Percentiles rank a stretch among this genome's conserved stretches.
phyloP scores from a whole-genome alignment of 2,329 filamentous ascomycete species.

The Verticillium nonalfalfae region DNA sequence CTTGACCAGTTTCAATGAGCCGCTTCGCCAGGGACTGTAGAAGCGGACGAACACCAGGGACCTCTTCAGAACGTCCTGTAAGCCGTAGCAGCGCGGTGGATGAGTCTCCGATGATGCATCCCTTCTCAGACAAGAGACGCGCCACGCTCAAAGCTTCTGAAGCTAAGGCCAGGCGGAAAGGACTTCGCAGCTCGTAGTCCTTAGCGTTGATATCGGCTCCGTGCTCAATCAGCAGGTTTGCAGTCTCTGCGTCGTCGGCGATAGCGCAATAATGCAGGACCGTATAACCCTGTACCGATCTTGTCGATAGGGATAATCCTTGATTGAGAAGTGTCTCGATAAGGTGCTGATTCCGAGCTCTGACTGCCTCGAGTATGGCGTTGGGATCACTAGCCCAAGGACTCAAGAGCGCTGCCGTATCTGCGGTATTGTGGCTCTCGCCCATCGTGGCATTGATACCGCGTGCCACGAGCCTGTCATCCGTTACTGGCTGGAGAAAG shows the following conservation, averaged over 20 bases:
- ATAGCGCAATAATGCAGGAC: constrained; percentile 1
- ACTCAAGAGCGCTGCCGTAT: not conserved
- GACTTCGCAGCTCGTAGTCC: constrained; percentile 1
- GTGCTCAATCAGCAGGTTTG: not conserved
- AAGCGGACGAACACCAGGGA: not conserved
- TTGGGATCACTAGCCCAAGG: not conserved
- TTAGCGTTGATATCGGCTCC: constrained; percentile 1
- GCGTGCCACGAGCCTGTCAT: not conserved
- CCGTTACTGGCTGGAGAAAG: not conserved
- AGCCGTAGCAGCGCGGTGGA: not conserved
- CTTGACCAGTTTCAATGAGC: not conserved
- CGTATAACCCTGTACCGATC: not conserved
- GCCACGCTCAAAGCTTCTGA: not conserved
- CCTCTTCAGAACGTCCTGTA: not conserved
- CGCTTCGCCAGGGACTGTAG: not conserved
- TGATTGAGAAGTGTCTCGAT: not conserved
- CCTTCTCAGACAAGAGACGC: not conserved
- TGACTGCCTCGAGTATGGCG: not conserved
- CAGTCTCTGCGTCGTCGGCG: not conserved
- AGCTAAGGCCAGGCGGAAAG: not conserved
- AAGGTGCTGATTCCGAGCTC: not conserved
- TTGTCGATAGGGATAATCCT: not conserved
- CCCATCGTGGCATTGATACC: not conserved
- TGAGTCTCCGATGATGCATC: not conserved
- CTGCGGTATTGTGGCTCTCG: too few relatives aligned